Conservation (phyloP, 208 protist species). For the Crithidia thermophila region DNA sequence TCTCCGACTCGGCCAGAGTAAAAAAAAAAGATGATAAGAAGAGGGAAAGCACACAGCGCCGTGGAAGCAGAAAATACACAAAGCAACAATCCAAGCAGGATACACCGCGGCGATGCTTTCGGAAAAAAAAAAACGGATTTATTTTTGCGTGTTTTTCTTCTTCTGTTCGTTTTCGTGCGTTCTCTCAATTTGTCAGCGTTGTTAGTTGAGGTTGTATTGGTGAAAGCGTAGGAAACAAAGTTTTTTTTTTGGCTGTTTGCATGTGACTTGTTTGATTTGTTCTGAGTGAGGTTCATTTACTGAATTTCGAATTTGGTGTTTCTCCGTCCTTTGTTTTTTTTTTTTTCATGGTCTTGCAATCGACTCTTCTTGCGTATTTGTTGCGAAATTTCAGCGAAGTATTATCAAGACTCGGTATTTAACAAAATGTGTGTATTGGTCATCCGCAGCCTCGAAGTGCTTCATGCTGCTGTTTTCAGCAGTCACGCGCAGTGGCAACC, state of each 20-base stretch:
- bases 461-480: no score
- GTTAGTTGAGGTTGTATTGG: background rate
- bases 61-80: background rate
- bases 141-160: slow-evolving; percentile 6
- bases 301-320: background rate
- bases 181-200: background rate
- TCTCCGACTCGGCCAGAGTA: slow-evolving; percentile 10
- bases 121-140: slow-evolving; percentile 12
- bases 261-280: no score
- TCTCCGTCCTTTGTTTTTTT: background rate
- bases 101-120: no score
- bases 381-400: no score
- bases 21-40: background rate
- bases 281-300: no score
- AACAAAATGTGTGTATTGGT: no score
- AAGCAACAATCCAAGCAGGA: background rate
- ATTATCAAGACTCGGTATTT: no score
- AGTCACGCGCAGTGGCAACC: no score
- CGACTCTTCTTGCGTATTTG: background rate
- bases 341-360: background rate
- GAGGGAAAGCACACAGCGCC: background rate
- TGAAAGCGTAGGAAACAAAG: no score
- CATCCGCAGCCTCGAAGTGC: no score
- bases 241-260: no score
- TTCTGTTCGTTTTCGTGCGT: slow-evolving; percentile 4